Evolutionary conservation across 2,329 filamentous ascomycete species (phyloP), one percentile per base, ranked within the genome.

Genomic region (Scedosporium boydii): DNA sequence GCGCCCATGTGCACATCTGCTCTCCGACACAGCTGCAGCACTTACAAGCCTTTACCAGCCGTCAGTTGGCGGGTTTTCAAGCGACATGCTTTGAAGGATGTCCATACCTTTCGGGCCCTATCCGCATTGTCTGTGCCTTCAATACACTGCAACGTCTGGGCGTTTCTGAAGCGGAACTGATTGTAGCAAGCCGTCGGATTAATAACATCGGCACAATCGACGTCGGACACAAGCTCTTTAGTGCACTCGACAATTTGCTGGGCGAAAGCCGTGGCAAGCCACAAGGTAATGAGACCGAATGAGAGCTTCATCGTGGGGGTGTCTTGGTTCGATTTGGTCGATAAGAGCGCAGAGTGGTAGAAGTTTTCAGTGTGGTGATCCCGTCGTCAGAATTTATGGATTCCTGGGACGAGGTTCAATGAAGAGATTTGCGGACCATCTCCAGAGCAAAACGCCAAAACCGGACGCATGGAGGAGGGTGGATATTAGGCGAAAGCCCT

Each of bases 131-230:
- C 66, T 2, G 64, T 70, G 1, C 73, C 74, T 6, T 72, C 73
- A 42, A 76, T 75, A 61, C 74, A 76, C 0, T 67, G 64, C 12
- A 76, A 66, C 1, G 74, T 76, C 59, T 71, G 72, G 7, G 71
- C 62, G 61, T 66, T 65, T 44, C 59, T 34, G 65, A 73, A 76
- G 4, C 73, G 66, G 66, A 71, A 75, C 65, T 75, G 68, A 66
- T 76, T 76, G 66, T 76, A 76, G 68, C 74, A 76, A 27, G 74
- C 74, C 57, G 70, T 73, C 18, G 74, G 72, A 57, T 76, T 73
- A 64, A 75, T 73, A 38, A 76, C 74, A 42, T 70, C 72, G 18
- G 73, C 72, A 58, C 74, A 76, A 29, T 76, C 74, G 56, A 75
- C 72, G 10, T 70, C 73, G 2, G 66, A 67, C 2, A 71, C 71